A percentile compares a stretch with the other conserved stretches of the same genome.
Evolutionary conservation across 2,329 filamentous ascomycete species (phyloP).

Genomic region (Pseudocercospora macadamiae): DNA sequence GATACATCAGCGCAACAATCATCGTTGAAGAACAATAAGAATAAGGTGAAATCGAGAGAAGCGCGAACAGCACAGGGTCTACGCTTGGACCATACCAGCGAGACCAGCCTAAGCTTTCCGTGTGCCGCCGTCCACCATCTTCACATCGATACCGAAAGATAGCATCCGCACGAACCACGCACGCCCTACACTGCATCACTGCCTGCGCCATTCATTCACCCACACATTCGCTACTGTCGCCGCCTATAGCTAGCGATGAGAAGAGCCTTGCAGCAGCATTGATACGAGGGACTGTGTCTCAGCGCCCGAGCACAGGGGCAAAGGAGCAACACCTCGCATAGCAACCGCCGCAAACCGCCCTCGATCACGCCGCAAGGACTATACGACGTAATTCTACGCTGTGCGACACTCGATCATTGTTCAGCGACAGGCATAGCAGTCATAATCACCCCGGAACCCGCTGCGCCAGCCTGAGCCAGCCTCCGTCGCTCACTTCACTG

Average conservation of each 20-base stretch:
- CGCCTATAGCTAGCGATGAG: not conserved
- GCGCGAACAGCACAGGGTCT: not conserved
- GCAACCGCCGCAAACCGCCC: conserved; percentile 4
- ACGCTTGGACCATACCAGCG: too few species aligned
- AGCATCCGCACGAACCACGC: not conserved
- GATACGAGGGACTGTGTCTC: not conserved
- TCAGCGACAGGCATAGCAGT: not conserved
- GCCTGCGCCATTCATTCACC: not conserved
- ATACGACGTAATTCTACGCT: conserved; percentile 3
- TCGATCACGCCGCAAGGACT: conserved; percentile 6
- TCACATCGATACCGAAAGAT: not conserved
- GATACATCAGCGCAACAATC: too few species aligned
- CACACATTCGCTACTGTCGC: not conserved
- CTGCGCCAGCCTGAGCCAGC: not conserved
- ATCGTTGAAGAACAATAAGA: too few species aligned
- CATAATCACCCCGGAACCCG: not conserved
- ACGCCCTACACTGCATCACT: not conserved
- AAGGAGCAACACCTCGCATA: conserved; percentile 11
- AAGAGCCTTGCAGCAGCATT: not conserved
- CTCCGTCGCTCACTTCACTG: conserved; percentile 3
- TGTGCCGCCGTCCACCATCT: not conserved
- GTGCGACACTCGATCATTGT: conserved; percentile 2
- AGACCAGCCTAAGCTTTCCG: too few species aligned
- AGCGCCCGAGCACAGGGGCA: conserved; percentile 10
- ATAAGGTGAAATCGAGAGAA: too few species aligned